These are phyloP conservation scores for Penicillium fuscoglaucum DNA, from an alignment of 2,329 filamentous ascomycete genomes.

Conservation along the genomic window DNA sequence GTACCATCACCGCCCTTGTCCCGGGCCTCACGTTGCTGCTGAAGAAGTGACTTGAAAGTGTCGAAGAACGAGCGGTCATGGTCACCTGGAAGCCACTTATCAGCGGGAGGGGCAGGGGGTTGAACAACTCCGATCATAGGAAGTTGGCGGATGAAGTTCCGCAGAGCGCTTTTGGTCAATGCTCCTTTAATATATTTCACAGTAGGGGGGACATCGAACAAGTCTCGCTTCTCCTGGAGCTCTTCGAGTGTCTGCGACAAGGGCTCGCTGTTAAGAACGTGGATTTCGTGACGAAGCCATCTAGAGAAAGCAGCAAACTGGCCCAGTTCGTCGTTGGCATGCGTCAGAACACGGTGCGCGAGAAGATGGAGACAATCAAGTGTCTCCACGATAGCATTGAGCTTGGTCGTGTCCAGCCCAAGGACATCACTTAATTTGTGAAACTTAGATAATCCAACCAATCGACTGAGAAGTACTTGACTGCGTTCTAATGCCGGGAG, in stretches of 20 bases:
- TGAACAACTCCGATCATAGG: constrained; percentile 36
- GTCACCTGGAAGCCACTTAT: constrained; percentile 43
- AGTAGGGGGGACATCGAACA: constrained; percentile 70
- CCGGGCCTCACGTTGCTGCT: constrained; percentile 50
- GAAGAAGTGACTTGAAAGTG: constrained; percentile 53
- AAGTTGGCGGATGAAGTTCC: constrained; percentile 53
- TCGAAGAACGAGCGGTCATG: constrained; percentile 46
- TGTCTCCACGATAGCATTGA: constrained; percentile 64
- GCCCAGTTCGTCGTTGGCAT: constrained; percentile 72
- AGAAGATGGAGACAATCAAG: constrained; percentile 74
- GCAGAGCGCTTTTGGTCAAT: constrained; percentile 65
- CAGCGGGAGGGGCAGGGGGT: constrained; percentile 42
- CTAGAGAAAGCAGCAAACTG: constrained; percentile 76
- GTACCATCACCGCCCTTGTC: constrained; percentile 50
- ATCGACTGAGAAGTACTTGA: constrained; percentile 74
- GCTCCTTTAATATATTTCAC: constrained; percentile 75
- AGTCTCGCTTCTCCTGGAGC: constrained; percentile 72
- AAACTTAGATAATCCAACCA: constrained; percentile 81
- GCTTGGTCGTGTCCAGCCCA: constrained; percentile 64
- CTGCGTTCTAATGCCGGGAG: constrained; percentile 84
- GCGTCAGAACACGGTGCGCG: constrained; percentile 69
- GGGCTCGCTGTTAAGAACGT: constrained; percentile 67
- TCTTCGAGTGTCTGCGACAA: constrained; percentile 64
- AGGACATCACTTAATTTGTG: constrained; percentile 66
- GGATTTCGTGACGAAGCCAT: constrained; percentile 83